Percentiles rank a stretch among this genome's conserved stretches.
Evolutionary conservation across 805 yeast genomes (phyloP).

Genomic region (Ogataea dorogensis): DNA sequence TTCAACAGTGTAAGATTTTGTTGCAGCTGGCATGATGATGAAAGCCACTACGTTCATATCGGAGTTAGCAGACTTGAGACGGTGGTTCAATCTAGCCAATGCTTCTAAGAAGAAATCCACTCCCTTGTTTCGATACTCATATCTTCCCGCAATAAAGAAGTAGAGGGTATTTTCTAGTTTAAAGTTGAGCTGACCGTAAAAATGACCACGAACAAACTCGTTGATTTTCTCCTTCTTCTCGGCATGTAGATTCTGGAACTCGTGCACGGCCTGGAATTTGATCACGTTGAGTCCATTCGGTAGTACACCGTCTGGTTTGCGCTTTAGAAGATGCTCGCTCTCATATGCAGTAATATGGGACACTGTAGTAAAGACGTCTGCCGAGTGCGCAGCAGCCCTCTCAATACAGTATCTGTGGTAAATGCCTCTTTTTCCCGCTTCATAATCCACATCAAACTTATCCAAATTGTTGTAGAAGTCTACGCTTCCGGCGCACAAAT

Average conservation of each 20-base stretch:
- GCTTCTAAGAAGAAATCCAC: conserved; percentile 93
- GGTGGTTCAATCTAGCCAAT: conserved; percentile 86
- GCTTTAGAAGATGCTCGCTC: conserved; percentile 84
- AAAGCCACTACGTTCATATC: conserved; percentile 94
- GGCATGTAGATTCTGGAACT: conserved; percentile 95
- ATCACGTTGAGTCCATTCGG: conserved; percentile 96
- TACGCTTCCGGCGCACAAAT: conserved; percentile 93
- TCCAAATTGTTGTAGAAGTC: conserved; percentile 93
- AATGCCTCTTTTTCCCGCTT: conserved; percentile 96
- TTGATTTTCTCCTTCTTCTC: conserved; percentile 85
- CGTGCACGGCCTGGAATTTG: conserved; percentile 96
- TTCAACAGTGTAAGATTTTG: conserved; percentile 92
- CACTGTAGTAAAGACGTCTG: conserved; percentile 96
- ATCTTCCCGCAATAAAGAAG: conserved; percentile 95
- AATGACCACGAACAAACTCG: conserved; percentile 94
- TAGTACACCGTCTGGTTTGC: conserved; percentile 97
- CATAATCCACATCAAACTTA: conserved; percentile 90
- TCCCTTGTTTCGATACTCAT: conserved; percentile 95
- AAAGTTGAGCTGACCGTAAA: conserved; percentile 94
- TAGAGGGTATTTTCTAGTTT: conserved; percentile 91
- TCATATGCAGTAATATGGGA: conserved; percentile 97
- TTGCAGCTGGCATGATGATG: conserved; percentile 96
- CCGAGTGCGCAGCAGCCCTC: conserved; percentile 92
- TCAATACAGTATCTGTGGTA: conserved; percentile 97
- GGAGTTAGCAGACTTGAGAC: conserved; percentile 75